A percentile compares a stretch with the other conserved stretches of the same genome.
These are phyloP conservation scores for Lasiodiplodia theobromae DNA, from an alignment of 2,329 filamentous ascomycete species.

Conservation along the genomic window DNA sequence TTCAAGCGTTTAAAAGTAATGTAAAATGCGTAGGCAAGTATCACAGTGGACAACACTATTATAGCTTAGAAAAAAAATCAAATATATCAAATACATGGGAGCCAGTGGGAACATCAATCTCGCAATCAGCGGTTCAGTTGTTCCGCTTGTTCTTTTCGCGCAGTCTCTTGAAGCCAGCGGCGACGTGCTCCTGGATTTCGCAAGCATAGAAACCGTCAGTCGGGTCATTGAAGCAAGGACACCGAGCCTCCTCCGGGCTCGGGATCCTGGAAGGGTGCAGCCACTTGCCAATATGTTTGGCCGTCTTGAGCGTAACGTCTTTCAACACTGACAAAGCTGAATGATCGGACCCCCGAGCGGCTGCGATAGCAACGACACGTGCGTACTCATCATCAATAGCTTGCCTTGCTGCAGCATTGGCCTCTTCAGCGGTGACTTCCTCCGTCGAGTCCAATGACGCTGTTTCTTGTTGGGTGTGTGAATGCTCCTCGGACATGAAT, in stretches of 20 bases:
- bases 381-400: constrained; percentile 4
- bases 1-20: constrained; percentile 1
- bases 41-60: background rate
- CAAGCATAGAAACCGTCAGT: background rate
- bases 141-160: background rate
- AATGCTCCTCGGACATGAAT: background rate
- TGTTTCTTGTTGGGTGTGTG: background rate
- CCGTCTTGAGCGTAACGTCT: background rate
- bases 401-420: background rate
- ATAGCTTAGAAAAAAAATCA: background rate
- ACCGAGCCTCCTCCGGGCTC: constrained; percentile 2
- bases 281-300: background rate
- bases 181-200: constrained; percentile 1
- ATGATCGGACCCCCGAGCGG: background rate
- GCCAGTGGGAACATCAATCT: background rate
- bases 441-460: background rate
- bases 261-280: background rate
- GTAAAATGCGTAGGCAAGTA: background rate
- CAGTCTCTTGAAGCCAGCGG: constrained; percentile 1
- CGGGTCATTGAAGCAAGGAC: background rate
- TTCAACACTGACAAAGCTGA: background rate
- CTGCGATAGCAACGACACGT: background rate
- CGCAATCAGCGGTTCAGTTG: background rate
- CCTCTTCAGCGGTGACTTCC: background rate
- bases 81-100: background rate